Evolutionary conservation across 2,329 filamentous ascomycete genomes (phyloP), one percentile per base, ranked within the genome.

Genomic region (Pyricularia grisea): DNA sequence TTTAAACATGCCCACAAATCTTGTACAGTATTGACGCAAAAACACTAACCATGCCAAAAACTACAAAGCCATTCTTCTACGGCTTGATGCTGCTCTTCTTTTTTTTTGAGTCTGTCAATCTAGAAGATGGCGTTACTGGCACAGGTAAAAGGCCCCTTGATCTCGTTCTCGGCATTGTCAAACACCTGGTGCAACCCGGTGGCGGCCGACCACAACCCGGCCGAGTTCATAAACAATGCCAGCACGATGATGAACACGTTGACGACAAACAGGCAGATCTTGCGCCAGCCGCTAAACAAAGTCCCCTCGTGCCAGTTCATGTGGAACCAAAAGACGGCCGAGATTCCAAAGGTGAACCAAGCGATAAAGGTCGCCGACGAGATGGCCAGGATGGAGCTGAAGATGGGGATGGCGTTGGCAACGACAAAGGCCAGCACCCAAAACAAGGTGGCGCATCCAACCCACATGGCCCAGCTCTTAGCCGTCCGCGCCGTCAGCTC

Each of bases 271-370:
- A 67, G 36, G 23, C 33, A 67, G 17, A 67, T 67, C 36, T 55
- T 67, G 36, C 65, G 65, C 65, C 65, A 67, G 11, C 65, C 65
- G n/a, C 33, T 42, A 5, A 61, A 23, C 33, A 55, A 25, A 23
- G 42, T 67, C 4, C 11, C n/a, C 23, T 28, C 17, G 11, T 27
- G 23, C 65, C 65, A 67, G 23, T 50, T 50, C n/a, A 67, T 25
- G 65, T 67, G 36, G 36, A 67, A 67, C 65, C 65, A 67, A 25
- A 67, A 50, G 23, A 67, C 65, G 65, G 65, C 65, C 33, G 65
- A 25, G 65, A 67, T 50, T 12, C 65, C 65, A 20, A 67, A 67
- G 10, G 65, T 67, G 65, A 55, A 67, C 65, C 65, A 55, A 23
- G 65, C 33, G 65, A 67, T 55, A 4, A 67, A 67, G 33, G 65